Evolutionary conservation across 768 basidiomycete genomes (phyloP).

Genomic region (Mycena albidolilacea): DNA sequence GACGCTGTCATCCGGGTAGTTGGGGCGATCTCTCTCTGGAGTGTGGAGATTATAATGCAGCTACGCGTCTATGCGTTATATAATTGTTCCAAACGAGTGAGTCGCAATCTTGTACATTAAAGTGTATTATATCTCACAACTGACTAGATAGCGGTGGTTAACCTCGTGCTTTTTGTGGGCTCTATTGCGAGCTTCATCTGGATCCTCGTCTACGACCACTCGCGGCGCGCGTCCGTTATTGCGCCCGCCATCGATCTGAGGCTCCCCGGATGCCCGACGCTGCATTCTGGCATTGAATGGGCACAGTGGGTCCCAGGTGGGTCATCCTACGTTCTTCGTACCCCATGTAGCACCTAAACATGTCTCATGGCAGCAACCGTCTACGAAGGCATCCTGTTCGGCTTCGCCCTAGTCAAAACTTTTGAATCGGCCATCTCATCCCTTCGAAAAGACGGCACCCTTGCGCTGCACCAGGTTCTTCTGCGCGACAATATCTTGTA

Average conservation of each 20-base stretch:
- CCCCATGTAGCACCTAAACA: not conserved
- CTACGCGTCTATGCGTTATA: slow-evolving; percentile 61
- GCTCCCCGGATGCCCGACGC: slow-evolving; percentile 57
- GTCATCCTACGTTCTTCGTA: slow-evolving; percentile 9
- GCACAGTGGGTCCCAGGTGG: slow-evolving; percentile 61
- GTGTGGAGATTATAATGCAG: slow-evolving; percentile 66
- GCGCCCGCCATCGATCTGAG: slow-evolving; percentile 53
- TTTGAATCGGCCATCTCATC: slow-evolving; percentile 45
- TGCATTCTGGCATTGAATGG: slow-evolving; percentile 61
- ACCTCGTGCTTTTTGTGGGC: slow-evolving; percentile 54
- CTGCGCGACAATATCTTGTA: slow-evolving; percentile 62
- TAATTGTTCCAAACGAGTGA: slow-evolving; percentile 55
- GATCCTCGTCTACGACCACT: slow-evolving; percentile 57
- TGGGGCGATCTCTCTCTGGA: slow-evolving; percentile 63
- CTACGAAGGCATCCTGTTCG: slow-evolving; percentile 60
- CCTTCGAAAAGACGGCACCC: slow-evolving; percentile 42
- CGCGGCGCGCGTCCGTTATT: slow-evolving; percentile 53
- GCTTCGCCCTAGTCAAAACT: slow-evolving; percentile 56
- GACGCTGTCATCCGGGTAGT: slow-evolving; percentile 59
- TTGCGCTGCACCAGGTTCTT: slow-evolving; percentile 53
- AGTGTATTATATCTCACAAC: not conserved
- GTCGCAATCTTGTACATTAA: slow-evolving; percentile 12
- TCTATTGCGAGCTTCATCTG: slow-evolving; percentile 60
- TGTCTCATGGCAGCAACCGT: slow-evolving; percentile 26
- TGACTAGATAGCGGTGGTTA: slow-evolving; percentile 55